These are phyloP conservation scores for Salix caprea DNA, from an alignment of 345 rosid genomes.

Conservation along the genomic window DNA sequence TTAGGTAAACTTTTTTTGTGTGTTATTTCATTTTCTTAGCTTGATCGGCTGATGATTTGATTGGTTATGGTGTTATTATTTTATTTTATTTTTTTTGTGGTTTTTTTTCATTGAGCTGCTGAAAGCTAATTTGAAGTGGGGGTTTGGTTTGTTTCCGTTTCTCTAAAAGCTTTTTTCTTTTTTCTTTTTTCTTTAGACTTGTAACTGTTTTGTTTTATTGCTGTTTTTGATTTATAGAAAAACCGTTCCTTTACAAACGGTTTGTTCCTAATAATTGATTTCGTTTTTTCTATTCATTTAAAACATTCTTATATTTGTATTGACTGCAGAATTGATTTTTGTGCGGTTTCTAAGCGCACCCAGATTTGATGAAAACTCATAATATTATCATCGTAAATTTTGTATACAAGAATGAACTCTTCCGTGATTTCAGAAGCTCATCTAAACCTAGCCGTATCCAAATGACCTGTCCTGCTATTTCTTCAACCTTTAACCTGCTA, in stretches of 20 bases:
- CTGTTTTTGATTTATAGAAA: too few relatives aligned
- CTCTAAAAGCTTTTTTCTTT: not conserved
- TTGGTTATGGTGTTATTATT: not conserved
- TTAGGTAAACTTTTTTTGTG: slow-evolving; percentile 31
- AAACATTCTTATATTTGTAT: not conserved
- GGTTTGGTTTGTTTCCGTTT: too few relatives aligned
- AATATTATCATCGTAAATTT: not conserved
- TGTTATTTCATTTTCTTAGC: not conserved
- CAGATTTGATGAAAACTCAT: not conserved
- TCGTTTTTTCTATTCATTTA: not conserved
- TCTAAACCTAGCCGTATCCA: not conserved
- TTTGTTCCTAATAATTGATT: not conserved
- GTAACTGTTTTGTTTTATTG: not conserved
- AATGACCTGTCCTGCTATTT: not conserved
- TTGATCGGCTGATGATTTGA: slow-evolving; percentile 24
- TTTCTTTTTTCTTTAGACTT: too few relatives aligned
- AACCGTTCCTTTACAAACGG: too few relatives aligned
- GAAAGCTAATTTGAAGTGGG: too few relatives aligned
- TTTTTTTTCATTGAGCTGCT: not conserved
- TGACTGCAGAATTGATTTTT: not conserved
- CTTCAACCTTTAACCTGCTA: not conserved
- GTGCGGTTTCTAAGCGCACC: not conserved
- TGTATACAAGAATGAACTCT: too few relatives aligned
- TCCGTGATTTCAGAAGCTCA: not conserved
- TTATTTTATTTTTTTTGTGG: not conserved